Conservation (phyloP, 345 rosid species). For the Barbarea vulgaris region DNA sequence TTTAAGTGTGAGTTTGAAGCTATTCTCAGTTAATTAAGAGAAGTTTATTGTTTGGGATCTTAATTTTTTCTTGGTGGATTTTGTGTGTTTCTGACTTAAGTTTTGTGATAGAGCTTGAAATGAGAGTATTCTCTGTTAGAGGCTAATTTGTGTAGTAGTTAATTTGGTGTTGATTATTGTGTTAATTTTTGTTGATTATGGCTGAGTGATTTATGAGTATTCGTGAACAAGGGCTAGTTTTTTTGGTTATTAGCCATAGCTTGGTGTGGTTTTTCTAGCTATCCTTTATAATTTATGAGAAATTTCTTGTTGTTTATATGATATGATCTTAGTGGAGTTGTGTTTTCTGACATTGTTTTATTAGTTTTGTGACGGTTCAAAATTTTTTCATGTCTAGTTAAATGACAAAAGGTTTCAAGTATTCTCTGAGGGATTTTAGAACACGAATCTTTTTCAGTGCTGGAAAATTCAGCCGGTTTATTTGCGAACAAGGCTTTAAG, state of each 20-base stretch:
- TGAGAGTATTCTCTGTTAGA: neutral
- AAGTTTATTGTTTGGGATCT: neutral
- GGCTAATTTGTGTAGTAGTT: neutral
- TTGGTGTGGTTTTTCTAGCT: neutral
- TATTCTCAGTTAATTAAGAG: neutral
- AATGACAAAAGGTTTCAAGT: neutral
- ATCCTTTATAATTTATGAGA: neutral
- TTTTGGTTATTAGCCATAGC: neutral
- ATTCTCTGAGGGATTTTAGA: neutral
- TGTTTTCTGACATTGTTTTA: neutral
- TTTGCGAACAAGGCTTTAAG: neutral
- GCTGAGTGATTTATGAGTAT: neutral
- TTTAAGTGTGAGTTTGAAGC: neutral
- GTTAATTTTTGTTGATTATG: neutral
- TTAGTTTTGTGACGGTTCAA: neutral
- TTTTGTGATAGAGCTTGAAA: neutral
- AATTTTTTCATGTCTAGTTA: neutral
- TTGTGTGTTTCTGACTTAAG: constrained; percentile 9
- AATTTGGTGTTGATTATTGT: neutral
- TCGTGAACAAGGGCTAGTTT: neutral
- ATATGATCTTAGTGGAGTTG: neutral
- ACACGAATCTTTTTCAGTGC: neutral
- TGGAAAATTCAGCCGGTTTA: neutral
- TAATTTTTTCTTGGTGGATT: neutral
- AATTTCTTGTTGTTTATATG: neutral